Conservation (phyloP, 1,284 basidiomycete genomes). For the Cutaneotrichosporon spelunceum region DNA sequence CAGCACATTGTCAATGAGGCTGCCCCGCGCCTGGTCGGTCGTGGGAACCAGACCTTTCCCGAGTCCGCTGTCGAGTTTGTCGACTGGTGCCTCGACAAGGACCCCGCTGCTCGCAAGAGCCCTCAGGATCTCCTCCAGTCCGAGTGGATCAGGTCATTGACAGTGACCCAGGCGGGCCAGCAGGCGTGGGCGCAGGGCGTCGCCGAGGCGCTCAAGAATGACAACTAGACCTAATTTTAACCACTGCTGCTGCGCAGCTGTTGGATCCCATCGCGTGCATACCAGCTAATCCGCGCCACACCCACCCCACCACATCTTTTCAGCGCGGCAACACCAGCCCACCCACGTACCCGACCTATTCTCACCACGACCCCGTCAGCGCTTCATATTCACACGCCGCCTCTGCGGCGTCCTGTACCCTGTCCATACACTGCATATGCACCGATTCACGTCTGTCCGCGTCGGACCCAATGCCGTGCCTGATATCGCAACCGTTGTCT, state of each 20-base stretch:
- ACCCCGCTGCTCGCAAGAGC: conserved; percentile 68
- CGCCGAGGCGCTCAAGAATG: conserved; percentile 9
- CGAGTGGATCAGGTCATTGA: conserved; percentile 40
- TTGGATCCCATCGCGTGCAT: neutral
- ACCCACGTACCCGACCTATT: neutral
- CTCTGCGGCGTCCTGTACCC: conserved; percentile 2
- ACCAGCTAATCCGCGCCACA: neutral
- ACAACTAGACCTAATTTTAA: neutral
- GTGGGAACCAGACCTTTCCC: conserved; percentile 55
- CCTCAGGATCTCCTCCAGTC: conserved; percentile 70
- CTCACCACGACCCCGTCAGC: neutral
- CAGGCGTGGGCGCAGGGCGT: conserved; percentile 35
- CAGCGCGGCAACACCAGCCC: no score
- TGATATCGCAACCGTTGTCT: neutral
- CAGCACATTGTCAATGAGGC: conserved; percentile 98
- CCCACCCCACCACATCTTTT: no score
- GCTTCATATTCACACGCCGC: conserved; percentile 5
- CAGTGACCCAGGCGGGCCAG: conserved; percentile 36
- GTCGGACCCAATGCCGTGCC: neutral
- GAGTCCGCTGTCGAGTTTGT: conserved; percentile 71
- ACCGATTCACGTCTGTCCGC: neutral
- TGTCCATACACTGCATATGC: conserved; percentile 21
- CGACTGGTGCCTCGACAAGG: conserved; percentile 78
- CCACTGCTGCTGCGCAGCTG: neutral
- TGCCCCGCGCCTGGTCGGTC: conserved; percentile 69